Percentiles rank a stretch among this genome's conserved stretches.
Conservation (phyloP, 306 rosid genomes). For the Ziziphus jujuba region DNA sequence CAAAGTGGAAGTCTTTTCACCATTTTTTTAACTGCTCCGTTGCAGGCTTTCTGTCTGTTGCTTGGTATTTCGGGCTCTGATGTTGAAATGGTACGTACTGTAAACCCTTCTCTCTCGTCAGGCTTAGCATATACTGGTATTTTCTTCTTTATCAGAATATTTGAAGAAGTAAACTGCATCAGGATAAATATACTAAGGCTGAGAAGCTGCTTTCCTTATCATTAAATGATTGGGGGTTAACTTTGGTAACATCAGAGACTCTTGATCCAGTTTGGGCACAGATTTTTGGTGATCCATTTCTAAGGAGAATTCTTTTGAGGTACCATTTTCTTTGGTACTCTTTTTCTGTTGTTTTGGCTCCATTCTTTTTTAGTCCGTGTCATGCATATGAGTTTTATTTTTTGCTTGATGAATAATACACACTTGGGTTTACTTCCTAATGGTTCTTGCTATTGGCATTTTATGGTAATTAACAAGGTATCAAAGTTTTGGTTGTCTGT, state of each 20-base stretch:
- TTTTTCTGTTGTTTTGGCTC: neutral
- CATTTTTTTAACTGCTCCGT: conserved; percentile 84
- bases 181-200: conserved; percentile 78
- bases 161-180: conserved; percentile 26
- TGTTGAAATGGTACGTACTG: conserved; percentile 60
- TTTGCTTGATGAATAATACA: too few relatives aligned
- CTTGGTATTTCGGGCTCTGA: conserved; percentile 71
- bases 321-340: conserved; percentile 15
- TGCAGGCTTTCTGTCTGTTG: conserved; percentile 85
- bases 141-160: conserved; percentile 8
- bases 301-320: conserved; percentile 91
- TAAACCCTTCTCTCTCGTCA: conserved; percentile 15
- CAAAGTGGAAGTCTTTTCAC: conserved; percentile 82
- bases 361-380: neutral
- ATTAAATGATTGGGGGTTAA: conserved; percentile 65
- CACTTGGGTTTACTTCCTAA: too few relatives aligned
- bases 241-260: conserved; percentile 54
- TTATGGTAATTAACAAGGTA: too few relatives aligned
- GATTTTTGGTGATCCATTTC: conserved; percentile 75
- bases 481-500: too few relatives aligned
- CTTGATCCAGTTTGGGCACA: conserved; percentile 90
- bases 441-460: too few relatives aligned
- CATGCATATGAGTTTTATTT: too few relatives aligned
- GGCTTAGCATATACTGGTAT: conserved; percentile 2
- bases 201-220: conserved; percentile 64